These are phyloP conservation scores for Aspergillus novofumigatus DNA, from an alignment of 2,329 filamentous ascomycete species.

Conservation along the genomic window DNA sequence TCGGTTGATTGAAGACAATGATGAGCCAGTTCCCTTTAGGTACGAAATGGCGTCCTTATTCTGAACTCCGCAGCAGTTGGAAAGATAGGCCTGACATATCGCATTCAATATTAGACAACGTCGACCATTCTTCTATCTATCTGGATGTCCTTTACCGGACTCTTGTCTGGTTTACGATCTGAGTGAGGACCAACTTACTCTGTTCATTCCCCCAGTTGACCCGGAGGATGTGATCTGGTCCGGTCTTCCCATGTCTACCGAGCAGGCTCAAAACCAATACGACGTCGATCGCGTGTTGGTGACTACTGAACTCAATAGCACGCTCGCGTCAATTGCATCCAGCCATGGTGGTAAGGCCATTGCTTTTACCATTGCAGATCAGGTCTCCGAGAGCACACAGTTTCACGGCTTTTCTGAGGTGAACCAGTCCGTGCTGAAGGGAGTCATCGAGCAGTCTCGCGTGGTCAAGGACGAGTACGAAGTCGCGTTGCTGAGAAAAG, in stretches of 20 bases:
- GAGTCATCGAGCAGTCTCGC: constrained; percentile 74
- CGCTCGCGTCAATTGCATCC: constrained; percentile 52
- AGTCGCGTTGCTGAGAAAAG: constrained; percentile 72
- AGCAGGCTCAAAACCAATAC: constrained; percentile 72
- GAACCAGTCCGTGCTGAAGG: constrained; percentile 57
- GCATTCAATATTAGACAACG: constrained; percentile 60
- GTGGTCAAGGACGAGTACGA: constrained; percentile 86
- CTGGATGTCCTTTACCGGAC: constrained; percentile 77
- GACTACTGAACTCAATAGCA: constrained; percentile 70
- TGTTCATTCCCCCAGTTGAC: constrained; percentile 87
- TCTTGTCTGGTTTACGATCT: constrained; percentile 79
- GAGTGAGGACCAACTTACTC: constrained; percentile 64
- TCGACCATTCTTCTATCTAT: constrained; percentile 91
- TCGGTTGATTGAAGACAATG: constrained; percentile 82
- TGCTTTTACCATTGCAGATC: constrained; percentile 73
- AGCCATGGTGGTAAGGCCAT: constrained; percentile 42
- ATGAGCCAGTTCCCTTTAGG: constrained; percentile 76
- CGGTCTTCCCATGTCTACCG: constrained; percentile 72
- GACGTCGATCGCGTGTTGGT: constrained; percentile 76
- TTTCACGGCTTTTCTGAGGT: constrained; percentile 67
- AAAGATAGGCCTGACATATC: constrained; percentile 2
- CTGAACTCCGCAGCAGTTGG: background rate
- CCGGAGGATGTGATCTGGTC: constrained; percentile 92
- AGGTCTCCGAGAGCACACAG: constrained; percentile 67
- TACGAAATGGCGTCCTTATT: constrained; percentile 33